Conservation (phyloP, 495 filamentous ascomycete species). For the Lasiosphaeria miniovina region DNA sequence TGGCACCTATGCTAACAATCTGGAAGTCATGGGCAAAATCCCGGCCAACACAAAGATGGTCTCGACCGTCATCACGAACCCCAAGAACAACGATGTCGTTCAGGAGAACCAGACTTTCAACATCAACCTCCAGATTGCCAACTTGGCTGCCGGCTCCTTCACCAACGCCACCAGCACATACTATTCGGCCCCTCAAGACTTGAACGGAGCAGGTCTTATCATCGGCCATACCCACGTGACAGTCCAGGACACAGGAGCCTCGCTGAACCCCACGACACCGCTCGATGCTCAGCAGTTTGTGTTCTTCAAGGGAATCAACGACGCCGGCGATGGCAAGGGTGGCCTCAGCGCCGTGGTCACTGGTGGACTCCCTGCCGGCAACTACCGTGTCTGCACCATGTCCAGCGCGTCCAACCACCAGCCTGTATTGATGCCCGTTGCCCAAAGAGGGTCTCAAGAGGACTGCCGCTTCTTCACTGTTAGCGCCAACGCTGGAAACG, state of each 20-base stretch:
- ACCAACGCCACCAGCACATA: constrained; percentile 63
- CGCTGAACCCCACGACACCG: constrained; percentile 48
- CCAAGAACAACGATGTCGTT: constrained; percentile 48
- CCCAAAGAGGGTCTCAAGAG: constrained; percentile 70
- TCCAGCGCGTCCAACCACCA: constrained; percentile 68
- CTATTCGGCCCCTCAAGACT: constrained; percentile 64
- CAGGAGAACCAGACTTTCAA: constrained; percentile 51
- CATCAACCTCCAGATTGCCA: constrained; percentile 56
- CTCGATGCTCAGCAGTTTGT: constrained; percentile 58
- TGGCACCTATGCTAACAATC: constrained; percentile 19
- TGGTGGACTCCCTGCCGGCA: constrained; percentile 62
- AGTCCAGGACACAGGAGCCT: constrained; percentile 57
- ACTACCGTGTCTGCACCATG: constrained; percentile 74
- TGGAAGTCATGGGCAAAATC: constrained; percentile 66
- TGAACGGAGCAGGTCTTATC: constrained; percentile 52
- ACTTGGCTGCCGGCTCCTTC: constrained; percentile 63
- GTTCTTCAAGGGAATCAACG: constrained; percentile 79
- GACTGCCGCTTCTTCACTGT: constrained; percentile 66
- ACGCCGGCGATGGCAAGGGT: constrained; percentile 63
- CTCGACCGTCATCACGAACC: constrained; percentile 60
- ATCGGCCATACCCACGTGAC: constrained; percentile 74
- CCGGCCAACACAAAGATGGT: constrained; percentile 62
- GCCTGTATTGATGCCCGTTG: constrained; percentile 74
- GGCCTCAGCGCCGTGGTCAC: constrained; percentile 52
- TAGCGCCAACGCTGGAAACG: constrained; percentile 26